These are phyloP conservation scores for Sporisorium graminicola DNA, from an alignment of 1,284 basidiomycete genomes.

Conservation along the genomic window DNA sequence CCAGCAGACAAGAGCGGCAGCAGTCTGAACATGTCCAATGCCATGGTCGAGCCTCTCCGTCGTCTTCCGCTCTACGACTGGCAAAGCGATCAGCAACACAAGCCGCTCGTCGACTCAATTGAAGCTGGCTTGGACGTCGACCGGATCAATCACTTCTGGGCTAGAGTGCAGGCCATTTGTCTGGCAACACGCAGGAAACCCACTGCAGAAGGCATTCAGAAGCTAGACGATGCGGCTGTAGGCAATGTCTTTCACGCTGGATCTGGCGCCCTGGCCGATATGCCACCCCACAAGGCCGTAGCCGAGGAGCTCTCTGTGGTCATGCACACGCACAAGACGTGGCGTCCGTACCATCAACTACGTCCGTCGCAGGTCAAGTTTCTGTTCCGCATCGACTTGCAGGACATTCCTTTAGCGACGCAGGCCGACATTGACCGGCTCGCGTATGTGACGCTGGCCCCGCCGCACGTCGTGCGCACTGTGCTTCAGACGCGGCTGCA, in stretches of 20 bases:
- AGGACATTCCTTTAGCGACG: constrained; percentile 15
- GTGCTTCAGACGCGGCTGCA: constrained; percentile 12
- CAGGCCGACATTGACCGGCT: constrained; percentile 31
- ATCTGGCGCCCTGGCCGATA: background rate
- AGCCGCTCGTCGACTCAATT: constrained; percentile 23
- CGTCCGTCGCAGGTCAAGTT: constrained; percentile 41
- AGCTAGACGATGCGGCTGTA: background rate
- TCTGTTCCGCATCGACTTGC: constrained; percentile 27
- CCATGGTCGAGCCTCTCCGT: constrained; percentile 17
- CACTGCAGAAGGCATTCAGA: background rate
- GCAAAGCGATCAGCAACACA: constrained; percentile 12
- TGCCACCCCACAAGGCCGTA: constrained; percentile 14
- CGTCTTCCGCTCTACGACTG: constrained; percentile 39
- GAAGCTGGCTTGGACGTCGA: constrained; percentile 25
- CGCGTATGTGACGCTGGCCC: constrained; percentile 28
- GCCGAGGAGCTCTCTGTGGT: constrained; percentile 24
- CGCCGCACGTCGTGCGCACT: constrained; percentile 26
- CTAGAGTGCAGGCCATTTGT: constrained; percentile 24
- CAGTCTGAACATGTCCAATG: background rate
- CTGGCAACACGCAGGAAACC: background rate
- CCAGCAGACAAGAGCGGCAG: background rate
- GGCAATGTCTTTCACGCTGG: background rate
- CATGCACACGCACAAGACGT: constrained; percentile 14
- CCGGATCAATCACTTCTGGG: constrained; percentile 40
- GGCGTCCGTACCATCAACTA: constrained; percentile 33